Evolutionary conservation across 306 rosid genomes (phyloP).

Genomic region (Arachis stenosperma): DNA sequence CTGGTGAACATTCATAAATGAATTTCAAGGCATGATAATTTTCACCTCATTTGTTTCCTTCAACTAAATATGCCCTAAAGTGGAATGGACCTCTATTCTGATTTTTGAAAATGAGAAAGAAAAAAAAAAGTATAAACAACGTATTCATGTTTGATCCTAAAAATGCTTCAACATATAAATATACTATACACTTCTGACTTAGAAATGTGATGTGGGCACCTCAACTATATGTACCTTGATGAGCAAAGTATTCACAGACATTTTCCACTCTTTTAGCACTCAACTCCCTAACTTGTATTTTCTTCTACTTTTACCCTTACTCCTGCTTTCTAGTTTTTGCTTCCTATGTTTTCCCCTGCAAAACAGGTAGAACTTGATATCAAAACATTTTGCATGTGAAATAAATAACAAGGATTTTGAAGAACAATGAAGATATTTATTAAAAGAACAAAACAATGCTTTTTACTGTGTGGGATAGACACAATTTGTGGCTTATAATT

Average conservation of each 20-base stretch:
- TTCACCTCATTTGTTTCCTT: no score
- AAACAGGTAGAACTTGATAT: neutral
- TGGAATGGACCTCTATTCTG: conserved; percentile 24
- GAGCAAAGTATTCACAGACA: conserved; percentile 79
- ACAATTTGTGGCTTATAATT: no score
- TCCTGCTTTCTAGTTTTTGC: conserved; percentile 36
- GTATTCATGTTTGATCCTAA: conserved; percentile 54
- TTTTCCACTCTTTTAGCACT: conserved; percentile 54
- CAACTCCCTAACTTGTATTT: conserved; percentile 44
- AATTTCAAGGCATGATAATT: neutral
- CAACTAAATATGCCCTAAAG: neutral
- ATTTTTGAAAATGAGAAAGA: conserved; percentile 26
- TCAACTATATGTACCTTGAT: conserved; percentile 60
- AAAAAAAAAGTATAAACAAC: conserved; percentile 21
- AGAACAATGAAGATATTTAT: neutral
- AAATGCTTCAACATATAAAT: conserved; percentile 39
- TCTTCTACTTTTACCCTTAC: neutral
- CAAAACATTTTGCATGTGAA: conserved; percentile 19
- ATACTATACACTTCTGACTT: conserved; percentile 38
- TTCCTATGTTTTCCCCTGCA: conserved; percentile 55
- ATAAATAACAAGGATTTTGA: neutral
- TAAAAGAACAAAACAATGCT: neutral
- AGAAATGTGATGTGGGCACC: conserved; percentile 72
- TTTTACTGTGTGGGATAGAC: no score
- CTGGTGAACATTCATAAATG: neutral